phyloP scores from a whole-genome alignment of 2,329 filamentous ascomycete species.

The Colletotrichum magnum region DNA sequence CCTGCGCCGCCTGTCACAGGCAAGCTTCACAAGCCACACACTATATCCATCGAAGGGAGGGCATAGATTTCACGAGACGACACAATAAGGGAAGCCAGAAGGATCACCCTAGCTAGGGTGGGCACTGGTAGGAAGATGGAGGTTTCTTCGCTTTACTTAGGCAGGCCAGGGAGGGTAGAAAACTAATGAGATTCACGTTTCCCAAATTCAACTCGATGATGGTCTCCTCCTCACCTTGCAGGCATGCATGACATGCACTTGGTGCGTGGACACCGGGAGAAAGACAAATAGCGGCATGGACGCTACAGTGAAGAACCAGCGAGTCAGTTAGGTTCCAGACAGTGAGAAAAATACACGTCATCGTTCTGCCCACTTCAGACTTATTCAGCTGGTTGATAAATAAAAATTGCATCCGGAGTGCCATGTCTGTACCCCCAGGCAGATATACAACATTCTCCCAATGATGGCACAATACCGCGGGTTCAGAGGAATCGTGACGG shows the following conservation, averaged over 20 bases:
- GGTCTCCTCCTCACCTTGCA: no score
- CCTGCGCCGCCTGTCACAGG: slow-evolving; percentile 14
- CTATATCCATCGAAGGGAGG: slow-evolving; percentile 40
- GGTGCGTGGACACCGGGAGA: background rate
- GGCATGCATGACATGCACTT: background rate
- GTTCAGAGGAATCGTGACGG: no score
- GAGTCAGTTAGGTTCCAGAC: no score
- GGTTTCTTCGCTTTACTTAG: slow-evolving; percentile 33
- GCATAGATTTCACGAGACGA: slow-evolving; percentile 37
- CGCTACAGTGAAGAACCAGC: no score
- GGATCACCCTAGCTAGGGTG: slow-evolving; percentile 16
- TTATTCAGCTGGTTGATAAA: no score
- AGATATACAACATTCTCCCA: background rate
- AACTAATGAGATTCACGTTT: slow-evolving; percentile 40
- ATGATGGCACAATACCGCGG: background rate
- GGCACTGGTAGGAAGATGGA: slow-evolving; percentile 31
- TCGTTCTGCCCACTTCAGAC: no score
- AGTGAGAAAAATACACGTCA: no score
- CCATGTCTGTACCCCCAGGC: no score
- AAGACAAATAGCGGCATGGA: background rate
- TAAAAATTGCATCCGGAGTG: no score
- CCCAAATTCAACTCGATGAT: slow-evolving; percentile 1
- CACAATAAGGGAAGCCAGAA: slow-evolving; percentile 37
- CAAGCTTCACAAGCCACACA: slow-evolving; percentile 32
- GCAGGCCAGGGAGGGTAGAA: slow-evolving; percentile 33